Base-by-base conservation (phyloP, 73 alveolate species). In the Effrenium voratum region DNA sequence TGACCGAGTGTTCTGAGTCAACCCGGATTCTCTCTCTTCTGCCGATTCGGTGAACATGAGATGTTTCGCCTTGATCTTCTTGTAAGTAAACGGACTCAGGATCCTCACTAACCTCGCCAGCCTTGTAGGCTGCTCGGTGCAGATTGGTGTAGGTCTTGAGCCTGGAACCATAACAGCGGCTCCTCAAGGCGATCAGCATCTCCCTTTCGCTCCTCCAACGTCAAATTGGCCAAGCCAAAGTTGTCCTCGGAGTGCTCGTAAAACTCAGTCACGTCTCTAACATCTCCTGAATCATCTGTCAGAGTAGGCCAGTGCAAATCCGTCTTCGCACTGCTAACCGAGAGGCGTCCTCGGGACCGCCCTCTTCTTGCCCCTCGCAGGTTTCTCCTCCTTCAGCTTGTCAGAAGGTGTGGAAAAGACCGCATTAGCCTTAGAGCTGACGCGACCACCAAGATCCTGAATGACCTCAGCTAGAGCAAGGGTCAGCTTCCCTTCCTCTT, bases 251-350 rank as follows among this genome's bases (percentile, higher is more conserved):
- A 82, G 15, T 32, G 50, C 38, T 82, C 91, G 34, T 49, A 49
- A 60, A 82, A 82, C 55, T 28, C 26, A 10, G 70, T 76, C 76
- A 82, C 93, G n/a, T 82, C 93, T 13, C 32, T 82, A 26, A 52
- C 55, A 0, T 82, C 93, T 0, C 57, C 0, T 13, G 30, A 24
- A 36, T 82, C 93, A 52, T 82, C 93, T 15, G 77, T 82, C 76
- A 82, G 38, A 38, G 93, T 82, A 40, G 93, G 93, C 76, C 77
- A 82, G 55, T 76, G 30, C 72, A 80, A 5, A 50, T 80, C 91
- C 19, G 91, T 80, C 32, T 80, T 80, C 72, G 45, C 91, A 5
- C 72, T 1, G 12, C 72, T 80, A 2, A 80, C 72, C n/a, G n/a
- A n/a, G n/a, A n/a, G n/a, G n/a, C n/a, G n/a, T n/a, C n/a, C n/a